Evolutionary conservation across 257 asterid species (phyloP).

Genomic region (Ilex aquifolium): DNA sequence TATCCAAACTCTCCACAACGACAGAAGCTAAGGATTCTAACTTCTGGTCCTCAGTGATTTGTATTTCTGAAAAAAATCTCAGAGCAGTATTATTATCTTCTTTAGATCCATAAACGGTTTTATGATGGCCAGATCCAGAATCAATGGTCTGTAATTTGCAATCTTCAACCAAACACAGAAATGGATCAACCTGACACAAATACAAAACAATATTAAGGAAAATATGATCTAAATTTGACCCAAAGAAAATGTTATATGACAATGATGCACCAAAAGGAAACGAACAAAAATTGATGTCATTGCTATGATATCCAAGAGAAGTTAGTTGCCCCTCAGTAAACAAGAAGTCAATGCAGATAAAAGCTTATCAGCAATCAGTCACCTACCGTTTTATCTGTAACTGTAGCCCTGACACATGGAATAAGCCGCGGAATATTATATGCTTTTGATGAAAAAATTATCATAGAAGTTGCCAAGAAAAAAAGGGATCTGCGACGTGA

Average conservation of each 20-base stretch:
- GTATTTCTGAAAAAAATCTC: conserved; percentile 61
- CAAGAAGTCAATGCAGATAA: neutral
- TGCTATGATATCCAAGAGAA: too few species aligned
- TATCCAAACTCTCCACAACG: conserved; percentile 53
- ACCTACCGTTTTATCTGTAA: conserved; percentile 56
- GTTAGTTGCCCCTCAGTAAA: neutral
- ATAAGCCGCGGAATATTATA: conserved; percentile 54
- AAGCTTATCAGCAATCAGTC: conserved; percentile 6
- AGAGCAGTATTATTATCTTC: conserved; percentile 76
- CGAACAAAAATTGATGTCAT: too few species aligned
- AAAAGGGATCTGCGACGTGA: conserved; percentile 93
- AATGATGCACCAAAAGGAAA: too few species aligned
- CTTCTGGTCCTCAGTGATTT: conserved; percentile 49
- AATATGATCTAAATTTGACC: neutral
- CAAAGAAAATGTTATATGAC: too few species aligned
- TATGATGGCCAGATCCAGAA: conserved; percentile 30
- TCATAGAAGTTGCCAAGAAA: conserved; percentile 78
- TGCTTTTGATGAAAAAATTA: conserved; percentile 76
- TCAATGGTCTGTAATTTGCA: conserved; percentile 64
- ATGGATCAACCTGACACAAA: conserved; percentile 75
- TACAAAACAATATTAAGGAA: conserved; percentile 8
- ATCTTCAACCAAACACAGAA: conserved; percentile 70
- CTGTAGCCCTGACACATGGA: conserved; percentile 42
- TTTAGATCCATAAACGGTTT: conserved; percentile 54
- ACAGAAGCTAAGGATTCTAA: conserved; percentile 58